Conservation (phyloP, 192 early-diverging fungal genomes). For the Entomortierella beljakovae region DNA sequence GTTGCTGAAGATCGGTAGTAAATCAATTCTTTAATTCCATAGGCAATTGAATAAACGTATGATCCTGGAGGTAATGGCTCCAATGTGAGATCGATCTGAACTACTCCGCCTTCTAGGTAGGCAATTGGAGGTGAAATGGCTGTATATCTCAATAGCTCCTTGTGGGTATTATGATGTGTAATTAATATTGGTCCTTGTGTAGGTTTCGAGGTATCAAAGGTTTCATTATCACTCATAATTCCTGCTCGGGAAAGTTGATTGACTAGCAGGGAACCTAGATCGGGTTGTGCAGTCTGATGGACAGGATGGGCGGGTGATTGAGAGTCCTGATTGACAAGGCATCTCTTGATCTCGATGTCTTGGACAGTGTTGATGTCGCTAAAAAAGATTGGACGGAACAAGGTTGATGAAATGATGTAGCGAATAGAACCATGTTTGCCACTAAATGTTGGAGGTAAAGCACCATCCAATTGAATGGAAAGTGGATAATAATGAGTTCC, state of each 20-base stretch:
- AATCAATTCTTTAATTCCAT: slow-evolving; percentile 48
- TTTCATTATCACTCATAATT: background rate
- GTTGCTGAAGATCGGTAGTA: slow-evolving; percentile 49
- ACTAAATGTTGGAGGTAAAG: slow-evolving; percentile 56
- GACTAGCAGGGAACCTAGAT: slow-evolving; percentile 32
- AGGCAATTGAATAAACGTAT: slow-evolving; percentile 48
- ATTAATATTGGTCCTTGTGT: slow-evolving; percentile 28
- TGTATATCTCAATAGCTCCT: slow-evolving; percentile 46
- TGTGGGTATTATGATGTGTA: slow-evolving; percentile 50
- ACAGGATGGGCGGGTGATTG: background rate
- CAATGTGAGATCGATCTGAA: slow-evolving; percentile 33
- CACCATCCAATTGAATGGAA: slow-evolving; percentile 48
- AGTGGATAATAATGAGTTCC: slow-evolving; percentile 51
- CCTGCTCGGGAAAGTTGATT: slow-evolving; percentile 26
- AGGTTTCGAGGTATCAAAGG: background rate
- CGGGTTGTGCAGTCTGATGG: background rate
- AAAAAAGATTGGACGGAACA: slow-evolving; percentile 56
- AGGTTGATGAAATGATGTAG: slow-evolving; percentile 51
- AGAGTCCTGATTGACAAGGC: slow-evolving; percentile 41
- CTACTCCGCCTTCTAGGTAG: slow-evolving; percentile 33
- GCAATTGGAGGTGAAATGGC: slow-evolving; percentile 42
- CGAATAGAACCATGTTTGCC: slow-evolving; percentile 61
- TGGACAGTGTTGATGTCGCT: slow-evolving; percentile 52
- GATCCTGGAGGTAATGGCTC: slow-evolving; percentile 52
- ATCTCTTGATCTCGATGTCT: slow-evolving; percentile 59